These are phyloP conservation scores for Prunus dulcis DNA, from an alignment of 306 rosid genomes.

Conservation along the genomic window DNA sequence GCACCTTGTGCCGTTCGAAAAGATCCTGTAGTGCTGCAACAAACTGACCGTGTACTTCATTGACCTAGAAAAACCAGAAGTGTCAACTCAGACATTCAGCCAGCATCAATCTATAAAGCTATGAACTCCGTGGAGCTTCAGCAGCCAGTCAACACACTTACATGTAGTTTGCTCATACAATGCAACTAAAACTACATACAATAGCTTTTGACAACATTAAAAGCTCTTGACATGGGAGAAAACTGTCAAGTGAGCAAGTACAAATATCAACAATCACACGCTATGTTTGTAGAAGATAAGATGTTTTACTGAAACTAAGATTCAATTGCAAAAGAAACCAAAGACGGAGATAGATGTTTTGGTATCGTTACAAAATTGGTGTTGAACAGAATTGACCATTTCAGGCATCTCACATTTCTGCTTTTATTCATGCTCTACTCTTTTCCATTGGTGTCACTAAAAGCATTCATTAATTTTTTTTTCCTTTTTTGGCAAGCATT, in stretches of 20 bases:
- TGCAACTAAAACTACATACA: not conserved
- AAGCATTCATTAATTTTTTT: not conserved
- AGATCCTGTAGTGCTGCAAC: conserved; percentile 70
- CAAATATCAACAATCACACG: not conserved
- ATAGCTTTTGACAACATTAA: not conserved
- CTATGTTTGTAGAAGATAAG: not conserved
- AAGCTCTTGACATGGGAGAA: not conserved
- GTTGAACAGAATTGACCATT: not conserved
- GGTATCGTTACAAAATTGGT: not conserved
- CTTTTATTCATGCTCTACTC: not conserved
- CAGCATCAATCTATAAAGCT: not conserved
- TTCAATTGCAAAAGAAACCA: not conserved
- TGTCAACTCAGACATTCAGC: not conserved
- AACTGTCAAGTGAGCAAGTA: not conserved
- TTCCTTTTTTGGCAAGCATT: not conserved
- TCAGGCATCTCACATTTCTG: too few relatives aligned
- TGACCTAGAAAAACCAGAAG: conserved; percentile 42
- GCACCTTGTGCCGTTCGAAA: conserved; percentile 74
- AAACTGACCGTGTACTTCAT: conserved; percentile 56
- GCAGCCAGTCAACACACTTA: not conserved
- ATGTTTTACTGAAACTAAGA: not conserved
- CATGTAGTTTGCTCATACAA: not conserved
- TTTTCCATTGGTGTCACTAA: not conserved
- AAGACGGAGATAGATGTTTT: not conserved
- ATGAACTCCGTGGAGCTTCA: not conserved